Evolutionary conservation across 192 early-diverging fungal genomes (phyloP).

Genomic region (Entomortierella parvispora): DNA sequence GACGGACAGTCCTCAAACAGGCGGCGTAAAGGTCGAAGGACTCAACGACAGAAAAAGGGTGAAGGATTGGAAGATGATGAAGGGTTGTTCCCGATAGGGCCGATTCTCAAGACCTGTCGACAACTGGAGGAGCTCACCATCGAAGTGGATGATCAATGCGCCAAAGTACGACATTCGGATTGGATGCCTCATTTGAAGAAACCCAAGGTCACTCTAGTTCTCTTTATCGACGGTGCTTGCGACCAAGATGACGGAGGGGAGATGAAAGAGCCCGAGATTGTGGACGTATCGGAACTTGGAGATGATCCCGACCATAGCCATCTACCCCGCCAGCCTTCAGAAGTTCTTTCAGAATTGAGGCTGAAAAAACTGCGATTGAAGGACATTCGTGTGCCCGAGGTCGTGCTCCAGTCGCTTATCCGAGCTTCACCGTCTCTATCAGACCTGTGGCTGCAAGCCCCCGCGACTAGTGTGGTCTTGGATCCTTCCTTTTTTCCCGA

Average conservation of each 20-base stretch:
- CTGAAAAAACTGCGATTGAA: constrained; percentile 12
- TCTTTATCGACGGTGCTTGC: not conserved
- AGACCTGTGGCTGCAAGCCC: constrained; percentile 13
- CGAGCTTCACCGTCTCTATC: constrained; percentile 13
- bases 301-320: no score
- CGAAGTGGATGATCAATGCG: not conserved
- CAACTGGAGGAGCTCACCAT: constrained; percentile 11
- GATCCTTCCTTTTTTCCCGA: no score
- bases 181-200: not conserved
- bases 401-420: constrained; percentile 4
- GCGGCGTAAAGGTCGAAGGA: no score
- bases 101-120: constrained; percentile 2
- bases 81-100: not conserved
- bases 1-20: no score
- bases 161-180: no score
- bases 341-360: not conserved
- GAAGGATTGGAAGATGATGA: no score
- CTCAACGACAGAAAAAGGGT: no score
- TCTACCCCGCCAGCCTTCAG: no score
- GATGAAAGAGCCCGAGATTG: not conserved
- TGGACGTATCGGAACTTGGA: no score
- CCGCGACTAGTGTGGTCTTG: no score
- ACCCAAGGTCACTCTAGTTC: constrained; percentile 1
- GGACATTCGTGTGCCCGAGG: constrained; percentile 12
- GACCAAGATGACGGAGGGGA: not conserved